Conservation (phyloP, 179 eudicot genomes). For the Spergularia azorica region DNA sequence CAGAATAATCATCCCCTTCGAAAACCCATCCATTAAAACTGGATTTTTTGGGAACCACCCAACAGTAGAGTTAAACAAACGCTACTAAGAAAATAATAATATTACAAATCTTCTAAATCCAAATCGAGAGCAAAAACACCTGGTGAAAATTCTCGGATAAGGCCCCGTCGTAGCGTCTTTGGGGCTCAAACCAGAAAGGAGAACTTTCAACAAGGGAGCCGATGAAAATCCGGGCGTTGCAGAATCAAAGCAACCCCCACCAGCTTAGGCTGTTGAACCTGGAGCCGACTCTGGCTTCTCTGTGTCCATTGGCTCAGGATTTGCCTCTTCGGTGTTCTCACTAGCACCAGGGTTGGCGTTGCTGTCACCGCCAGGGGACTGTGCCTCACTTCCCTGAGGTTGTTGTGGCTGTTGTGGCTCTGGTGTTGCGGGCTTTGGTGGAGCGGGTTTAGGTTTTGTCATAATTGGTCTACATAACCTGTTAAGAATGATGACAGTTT, state of each 20-base stretch:
- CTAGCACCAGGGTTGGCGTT: constrained; percentile 25
- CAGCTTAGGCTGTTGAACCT: constrained; percentile 23
- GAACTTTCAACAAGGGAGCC: constrained; percentile 5
- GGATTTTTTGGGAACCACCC: constrained; percentile 28
- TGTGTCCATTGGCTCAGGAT: constrained; percentile 37
- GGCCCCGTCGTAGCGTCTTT: constrained; percentile 1
- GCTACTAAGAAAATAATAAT: constrained; percentile 15
- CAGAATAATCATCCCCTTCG: constrained; percentile 13
- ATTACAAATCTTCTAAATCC: constrained; percentile 30
- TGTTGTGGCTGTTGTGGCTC: constrained; percentile 43
- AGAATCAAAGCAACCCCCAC: not conserved
- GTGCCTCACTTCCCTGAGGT: constrained; percentile 40
- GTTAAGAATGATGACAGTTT: not conserved
- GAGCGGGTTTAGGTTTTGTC: constrained; percentile 70
- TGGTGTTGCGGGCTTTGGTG: constrained; percentile 59
- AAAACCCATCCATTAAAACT: constrained; percentile 31
- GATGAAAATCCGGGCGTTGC: not conserved
- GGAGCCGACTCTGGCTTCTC: constrained; percentile 35
- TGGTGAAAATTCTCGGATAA: not conserved
- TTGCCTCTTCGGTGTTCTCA: constrained; percentile 27
- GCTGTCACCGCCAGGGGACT: constrained; percentile 36
- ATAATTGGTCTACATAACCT: constrained; percentile 75
- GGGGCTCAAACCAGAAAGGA: constrained; percentile 11
- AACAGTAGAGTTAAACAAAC: constrained; percentile 9
- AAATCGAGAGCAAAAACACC: constrained; percentile 19